Base-by-base conservation (phyloP, 1,139 yeast genomes). In the Meyerozyma sp. region DNA sequence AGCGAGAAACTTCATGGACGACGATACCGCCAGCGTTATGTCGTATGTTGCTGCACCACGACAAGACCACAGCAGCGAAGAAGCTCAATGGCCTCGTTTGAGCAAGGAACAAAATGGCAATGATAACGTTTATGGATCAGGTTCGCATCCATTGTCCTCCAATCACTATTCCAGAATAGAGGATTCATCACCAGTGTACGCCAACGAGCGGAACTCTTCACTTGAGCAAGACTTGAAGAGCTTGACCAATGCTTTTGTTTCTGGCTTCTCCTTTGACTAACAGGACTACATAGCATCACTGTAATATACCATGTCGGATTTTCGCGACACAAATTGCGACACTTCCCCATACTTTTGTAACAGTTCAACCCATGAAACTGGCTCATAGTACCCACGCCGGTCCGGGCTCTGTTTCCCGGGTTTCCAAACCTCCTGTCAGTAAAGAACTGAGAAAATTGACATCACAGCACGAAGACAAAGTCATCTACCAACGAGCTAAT, bases 21-120 rank as follows among this genome's bases (percentile, higher is more conserved):
- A 71, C 47, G 84, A 77, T 47, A 65, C 78, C 14, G 75, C 75
- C 21, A 71, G 79, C 55, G 61, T 78, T 34, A 58, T 75, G 49
- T 74, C 81, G 2, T 75, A 72, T 50, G 70, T 63, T 36, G 64
- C 70, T 21, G 66, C 60, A 29, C 42, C 40, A 29, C 38, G 16
- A 14, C 23, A 34, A 8, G 37, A 21, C n/a, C 9, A 41, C 36
- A 26, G 39, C 54, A n/a, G 41, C 42, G n/a, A 44, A 40, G 18
- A 49, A 49, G 20, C 45, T 11, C 25, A 65, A 41, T 72, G 77
- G 77, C 77, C 77, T 13, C 49, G 62, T 2, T 62, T 72, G 40
- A 56, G 57, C 11, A 59, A 44, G 45, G 40, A 43, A 11, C 25
- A 34, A 29, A 10, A 29, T n/a, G 52, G 47, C 8, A 34, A 41